These are phyloP conservation scores for Ganoderma sinense DNA, from an alignment of 1,284 basidiomycete species.

Conservation along the genomic window DNA sequence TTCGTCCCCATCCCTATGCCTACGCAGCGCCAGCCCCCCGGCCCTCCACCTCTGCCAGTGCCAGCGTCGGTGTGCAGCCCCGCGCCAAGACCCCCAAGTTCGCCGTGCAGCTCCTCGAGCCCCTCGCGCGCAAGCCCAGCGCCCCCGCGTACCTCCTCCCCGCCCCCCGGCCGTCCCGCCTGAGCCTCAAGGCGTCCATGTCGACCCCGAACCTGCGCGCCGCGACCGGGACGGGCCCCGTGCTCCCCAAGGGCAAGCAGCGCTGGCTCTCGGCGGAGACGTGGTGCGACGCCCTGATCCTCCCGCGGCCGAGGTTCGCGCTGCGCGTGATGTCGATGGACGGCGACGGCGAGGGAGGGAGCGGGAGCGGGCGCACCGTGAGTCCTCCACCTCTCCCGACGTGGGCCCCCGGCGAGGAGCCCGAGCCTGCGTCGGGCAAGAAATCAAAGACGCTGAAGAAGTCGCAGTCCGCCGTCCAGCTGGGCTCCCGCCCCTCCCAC, in stretches of 20 bases:
- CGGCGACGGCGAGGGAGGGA: constrained; percentile 39
- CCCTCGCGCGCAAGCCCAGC: constrained; percentile 27
- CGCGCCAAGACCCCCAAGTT: constrained; percentile 22
- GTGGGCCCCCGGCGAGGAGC: constrained; percentile 31
- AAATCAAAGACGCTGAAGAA: constrained; percentile 32
- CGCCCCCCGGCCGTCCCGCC: constrained; percentile 25
- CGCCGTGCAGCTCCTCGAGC: constrained; percentile 32
- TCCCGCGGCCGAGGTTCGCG: constrained; percentile 75
- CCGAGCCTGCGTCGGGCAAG: constrained; percentile 13
- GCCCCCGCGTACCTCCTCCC: constrained; percentile 36
- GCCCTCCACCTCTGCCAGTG: constrained; percentile 25
- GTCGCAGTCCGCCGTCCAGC: constrained; percentile 31
- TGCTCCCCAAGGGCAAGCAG: constrained; percentile 53
- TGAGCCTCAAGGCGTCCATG: constrained; percentile 55
- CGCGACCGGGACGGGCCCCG: constrained; percentile 15
- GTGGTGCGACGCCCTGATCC: constrained; percentile 80
- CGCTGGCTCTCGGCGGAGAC: constrained; percentile 76
- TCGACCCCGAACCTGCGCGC: constrained; percentile 70
- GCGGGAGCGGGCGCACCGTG: constrained; percentile 48
- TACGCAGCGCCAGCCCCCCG: constrained; percentile 42
- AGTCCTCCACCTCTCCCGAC: constrained; percentile 61
- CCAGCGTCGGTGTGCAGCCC: constrained; percentile 17
- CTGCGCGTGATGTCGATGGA: constrained; percentile 44
- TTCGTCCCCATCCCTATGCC: constrained; percentile 57
- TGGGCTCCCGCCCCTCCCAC: constrained; percentile 15